phyloP scores from a whole-genome alignment of 2,329 filamentous ascomycete genomes.

The Colletotrichum sp. region DNA sequence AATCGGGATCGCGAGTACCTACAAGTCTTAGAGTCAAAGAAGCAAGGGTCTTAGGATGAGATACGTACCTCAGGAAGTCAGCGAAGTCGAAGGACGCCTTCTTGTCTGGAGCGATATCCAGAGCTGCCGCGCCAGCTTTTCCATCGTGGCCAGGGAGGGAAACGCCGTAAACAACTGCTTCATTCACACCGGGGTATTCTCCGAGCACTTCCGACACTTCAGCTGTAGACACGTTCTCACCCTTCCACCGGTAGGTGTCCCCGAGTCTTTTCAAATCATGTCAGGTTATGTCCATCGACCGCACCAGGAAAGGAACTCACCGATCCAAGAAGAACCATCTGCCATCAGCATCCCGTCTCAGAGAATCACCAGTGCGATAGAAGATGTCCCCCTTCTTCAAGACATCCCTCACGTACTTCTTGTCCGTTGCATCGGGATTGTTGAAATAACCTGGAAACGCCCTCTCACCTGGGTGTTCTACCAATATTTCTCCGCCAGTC shows the following conservation, averaged over 20 bases:
- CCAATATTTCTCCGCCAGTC: slow-evolving; percentile 77
- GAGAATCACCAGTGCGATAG: slow-evolving; percentile 72
- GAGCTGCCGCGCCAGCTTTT: slow-evolving; percentile 67
- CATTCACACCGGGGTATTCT: slow-evolving; percentile 60
- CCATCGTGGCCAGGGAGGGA: slow-evolving; percentile 70
- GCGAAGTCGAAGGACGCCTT: slow-evolving; percentile 61
- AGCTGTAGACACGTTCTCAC: slow-evolving; percentile 70
- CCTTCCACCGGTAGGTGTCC: slow-evolving; percentile 79
- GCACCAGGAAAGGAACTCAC: not conserved
- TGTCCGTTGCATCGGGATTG: slow-evolving; percentile 68
- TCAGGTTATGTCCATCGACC: not conserved
- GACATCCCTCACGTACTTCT: slow-evolving; percentile 70
- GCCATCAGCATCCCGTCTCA: slow-evolving; percentile 66
- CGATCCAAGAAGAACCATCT: slow-evolving; percentile 72
- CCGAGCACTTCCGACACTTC: slow-evolving; percentile 72
- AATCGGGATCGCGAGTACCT: slow-evolving; percentile 63
- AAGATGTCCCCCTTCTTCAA: slow-evolving; percentile 72
- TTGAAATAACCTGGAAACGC: slow-evolving; percentile 75
- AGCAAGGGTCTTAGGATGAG: not conserved
- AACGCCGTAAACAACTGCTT: slow-evolving; percentile 76
- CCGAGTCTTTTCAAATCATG: slow-evolving; percentile 52
- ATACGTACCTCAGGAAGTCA: slow-evolving; percentile 57
- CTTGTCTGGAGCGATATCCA: slow-evolving; percentile 58
- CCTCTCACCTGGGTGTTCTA: slow-evolving; percentile 61
- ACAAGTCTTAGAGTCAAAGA: not conserved